Conservation (phyloP, 805 yeast species). For the Myxozyma lipomycoides region DNA sequence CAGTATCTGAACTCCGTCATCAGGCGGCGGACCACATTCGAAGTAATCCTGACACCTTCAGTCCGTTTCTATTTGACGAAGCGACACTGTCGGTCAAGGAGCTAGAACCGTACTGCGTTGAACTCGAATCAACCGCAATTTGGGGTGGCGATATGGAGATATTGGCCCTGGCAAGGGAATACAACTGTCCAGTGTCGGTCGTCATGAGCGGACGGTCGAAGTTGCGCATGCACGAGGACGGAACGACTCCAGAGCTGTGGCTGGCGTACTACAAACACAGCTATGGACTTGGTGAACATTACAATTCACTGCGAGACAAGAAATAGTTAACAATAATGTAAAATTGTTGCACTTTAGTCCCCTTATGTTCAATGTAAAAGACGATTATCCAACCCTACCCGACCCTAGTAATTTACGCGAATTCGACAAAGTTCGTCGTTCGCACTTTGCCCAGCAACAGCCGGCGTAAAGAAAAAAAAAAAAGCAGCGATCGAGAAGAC, state of each 20-base stretch:
- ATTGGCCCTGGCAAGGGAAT: slow-evolving; percentile 70
- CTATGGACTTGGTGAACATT: slow-evolving; percentile 92
- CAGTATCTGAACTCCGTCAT: slow-evolving; percentile 55
- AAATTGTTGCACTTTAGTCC: no score
- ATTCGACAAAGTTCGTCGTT: no score
- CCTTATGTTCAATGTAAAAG: no score
- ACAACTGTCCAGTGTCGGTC: slow-evolving; percentile 68
- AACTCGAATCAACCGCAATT: slow-evolving; percentile 70
- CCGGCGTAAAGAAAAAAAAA: no score
- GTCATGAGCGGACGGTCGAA: slow-evolving; percentile 73
- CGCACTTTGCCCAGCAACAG: no score
- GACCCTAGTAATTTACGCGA: no score
- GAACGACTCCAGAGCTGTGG: slow-evolving; percentile 46
- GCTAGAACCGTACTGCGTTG: slow-evolving; percentile 62
- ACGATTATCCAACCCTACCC: no score
- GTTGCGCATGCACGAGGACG: slow-evolving; percentile 58
- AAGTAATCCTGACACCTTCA: slow-evolving; percentile 60
- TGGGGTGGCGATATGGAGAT: slow-evolving; percentile 98
- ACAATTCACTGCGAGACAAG: slow-evolving; percentile 53
- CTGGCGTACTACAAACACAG: slow-evolving; percentile 80
- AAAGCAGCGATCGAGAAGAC: no score
- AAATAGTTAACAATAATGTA: no score
- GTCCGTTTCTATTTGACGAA: slow-evolving; percentile 83
- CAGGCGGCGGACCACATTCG: slow-evolving; percentile 65
- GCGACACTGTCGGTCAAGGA: slow-evolving; percentile 59